phyloP scores from a whole-genome alignment of 2,329 filamentous ascomycete genomes.

The Capronia americana region DNA sequence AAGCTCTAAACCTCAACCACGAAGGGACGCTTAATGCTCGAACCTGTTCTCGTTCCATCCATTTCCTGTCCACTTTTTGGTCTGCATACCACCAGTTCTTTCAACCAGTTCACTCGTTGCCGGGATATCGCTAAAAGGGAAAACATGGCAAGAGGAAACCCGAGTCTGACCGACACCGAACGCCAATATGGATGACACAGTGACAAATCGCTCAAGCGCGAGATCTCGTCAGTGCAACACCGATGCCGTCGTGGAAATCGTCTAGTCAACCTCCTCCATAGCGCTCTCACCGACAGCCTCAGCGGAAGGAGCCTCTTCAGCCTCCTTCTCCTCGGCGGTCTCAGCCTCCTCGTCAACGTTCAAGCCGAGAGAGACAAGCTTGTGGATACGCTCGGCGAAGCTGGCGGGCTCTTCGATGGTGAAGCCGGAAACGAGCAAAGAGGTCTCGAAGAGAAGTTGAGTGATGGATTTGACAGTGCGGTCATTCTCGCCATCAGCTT shows the following conservation, averaged over 20 bases:
- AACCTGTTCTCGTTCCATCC: slow-evolving; percentile 20
- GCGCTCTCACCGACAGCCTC: slow-evolving; percentile 81
- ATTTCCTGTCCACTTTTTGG: slow-evolving; percentile 20
- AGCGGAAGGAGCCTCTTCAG: slow-evolving; percentile 63
- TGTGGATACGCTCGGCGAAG: slow-evolving; percentile 99
- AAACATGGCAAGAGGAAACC: slow-evolving; percentile 16
- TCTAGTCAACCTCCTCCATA: slow-evolving; percentile 99
- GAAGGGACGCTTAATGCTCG: slow-evolving; percentile 18
- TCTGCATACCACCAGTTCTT: slow-evolving; percentile 24
- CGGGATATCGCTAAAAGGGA: slow-evolving; percentile 36
- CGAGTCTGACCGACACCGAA: slow-evolving; percentile 31
- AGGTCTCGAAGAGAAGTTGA: slow-evolving; percentile 98
- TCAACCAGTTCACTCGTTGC: slow-evolving; percentile 35
- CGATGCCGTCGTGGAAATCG: slow-evolving; percentile 28
- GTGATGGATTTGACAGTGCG: slow-evolving; percentile 99
- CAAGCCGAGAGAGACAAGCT: slow-evolving; percentile 95
- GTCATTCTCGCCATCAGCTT: slow-evolving; percentile 96
- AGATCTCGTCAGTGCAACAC: slow-evolving; percentile 32
- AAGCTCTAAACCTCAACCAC: slow-evolving; percentile 21
- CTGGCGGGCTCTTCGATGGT: slow-evolving; percentile 98
- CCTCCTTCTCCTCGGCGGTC: slow-evolving; percentile 64
- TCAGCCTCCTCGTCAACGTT: slow-evolving; percentile 96
- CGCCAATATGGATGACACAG: slow-evolving; percentile 31
- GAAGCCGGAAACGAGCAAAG: slow-evolving; percentile 97
- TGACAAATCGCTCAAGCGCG: slow-evolving; percentile 24